phyloP scores from a whole-genome alignment of 768 basidiomycete genomes.

The Pisolithus tinctorius region DNA sequence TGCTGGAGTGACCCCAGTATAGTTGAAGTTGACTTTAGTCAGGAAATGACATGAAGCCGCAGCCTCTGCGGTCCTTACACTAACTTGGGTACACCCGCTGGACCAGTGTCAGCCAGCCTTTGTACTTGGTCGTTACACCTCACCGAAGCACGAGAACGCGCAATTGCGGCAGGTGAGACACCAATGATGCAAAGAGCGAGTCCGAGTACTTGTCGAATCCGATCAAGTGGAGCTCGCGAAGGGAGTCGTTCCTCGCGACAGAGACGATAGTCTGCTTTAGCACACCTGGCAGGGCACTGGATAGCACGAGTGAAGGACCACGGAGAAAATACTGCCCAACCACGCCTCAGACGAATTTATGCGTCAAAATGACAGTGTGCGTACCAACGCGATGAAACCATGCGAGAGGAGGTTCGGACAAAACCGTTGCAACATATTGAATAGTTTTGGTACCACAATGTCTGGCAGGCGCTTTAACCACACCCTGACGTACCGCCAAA shows the following conservation, averaged over 20 bases:
- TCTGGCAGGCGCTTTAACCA: conserved; percentile 49
- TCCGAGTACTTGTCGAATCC: conserved; percentile 51
- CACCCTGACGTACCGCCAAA: conserved; percentile 35
- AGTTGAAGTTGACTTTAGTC: conserved; percentile 48
- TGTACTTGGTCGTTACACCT: conserved; percentile 5
- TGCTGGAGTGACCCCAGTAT: conserved; percentile 47
- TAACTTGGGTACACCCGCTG: conserved; percentile 58
- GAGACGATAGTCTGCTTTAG: conserved; percentile 42
- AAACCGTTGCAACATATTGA: conserved; percentile 40
- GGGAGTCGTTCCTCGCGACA: conserved; percentile 23
- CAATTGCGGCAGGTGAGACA: conserved; percentile 39
- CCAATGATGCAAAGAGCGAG: conserved; percentile 40
- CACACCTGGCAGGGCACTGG: conserved; percentile 46
- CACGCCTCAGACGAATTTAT: neutral
- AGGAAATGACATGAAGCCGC: conserved; percentile 40
- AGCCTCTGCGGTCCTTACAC: conserved; percentile 39
- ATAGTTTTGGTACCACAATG: conserved; percentile 40
- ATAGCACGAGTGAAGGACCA: conserved; percentile 42
- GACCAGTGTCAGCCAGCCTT: conserved; percentile 10
- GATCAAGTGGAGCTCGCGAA: conserved; percentile 44
- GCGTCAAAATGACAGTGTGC: conserved; percentile 5
- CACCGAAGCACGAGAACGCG: conserved; percentile 51
- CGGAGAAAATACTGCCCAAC: conserved; percentile 49
- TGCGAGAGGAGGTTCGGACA: conserved; percentile 49
- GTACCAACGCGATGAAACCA: conserved; percentile 50